These are phyloP conservation scores for Brettanomyces custersianus DNA, from an alignment of 805 yeast genomes.

Conservation along the genomic window DNA sequence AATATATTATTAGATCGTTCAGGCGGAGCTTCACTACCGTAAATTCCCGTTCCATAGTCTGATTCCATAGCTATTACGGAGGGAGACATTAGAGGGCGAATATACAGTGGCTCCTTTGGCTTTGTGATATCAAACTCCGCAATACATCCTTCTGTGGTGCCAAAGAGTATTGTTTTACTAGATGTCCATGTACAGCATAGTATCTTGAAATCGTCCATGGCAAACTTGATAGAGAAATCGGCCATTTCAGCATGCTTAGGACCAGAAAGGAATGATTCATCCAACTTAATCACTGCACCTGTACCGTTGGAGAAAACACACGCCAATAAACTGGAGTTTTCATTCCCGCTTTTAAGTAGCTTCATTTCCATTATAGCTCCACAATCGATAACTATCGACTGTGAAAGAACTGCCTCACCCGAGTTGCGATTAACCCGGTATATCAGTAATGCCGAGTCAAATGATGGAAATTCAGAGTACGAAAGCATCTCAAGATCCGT, in stretches of 20 bases:
- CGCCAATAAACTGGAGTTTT: constrained; percentile 12
- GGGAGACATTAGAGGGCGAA: constrained; percentile 15
- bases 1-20: constrained; percentile 8
- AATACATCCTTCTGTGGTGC: constrained; percentile 20
- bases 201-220: not conserved
- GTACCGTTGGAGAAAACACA: constrained; percentile 22
- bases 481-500: constrained; percentile 13
- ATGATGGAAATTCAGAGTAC: constrained; percentile 6
- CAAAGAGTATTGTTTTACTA: constrained; percentile 14
- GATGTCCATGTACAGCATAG: constrained; percentile 19
- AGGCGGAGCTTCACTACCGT: constrained; percentile 1
- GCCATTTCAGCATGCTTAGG: constrained; percentile 7
- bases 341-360: constrained; percentile 14
- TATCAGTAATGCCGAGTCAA: constrained; percentile 15
- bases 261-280: constrained; percentile 7
- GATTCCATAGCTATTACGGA: constrained; percentile 17
- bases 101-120: constrained; percentile 14
- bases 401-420: constrained; percentile 1
- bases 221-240: constrained; percentile 8
- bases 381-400: constrained; percentile 9
- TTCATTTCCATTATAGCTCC: constrained; percentile 20
- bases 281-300: constrained; percentile 16
- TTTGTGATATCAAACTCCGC: constrained; percentile 18
- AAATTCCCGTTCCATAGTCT: constrained; percentile 12
- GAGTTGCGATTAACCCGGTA: constrained; percentile 16